Evolutionary conservation across 441 rosid genomes (phyloP).

Genomic region (Adansonia rubrostipa): DNA sequence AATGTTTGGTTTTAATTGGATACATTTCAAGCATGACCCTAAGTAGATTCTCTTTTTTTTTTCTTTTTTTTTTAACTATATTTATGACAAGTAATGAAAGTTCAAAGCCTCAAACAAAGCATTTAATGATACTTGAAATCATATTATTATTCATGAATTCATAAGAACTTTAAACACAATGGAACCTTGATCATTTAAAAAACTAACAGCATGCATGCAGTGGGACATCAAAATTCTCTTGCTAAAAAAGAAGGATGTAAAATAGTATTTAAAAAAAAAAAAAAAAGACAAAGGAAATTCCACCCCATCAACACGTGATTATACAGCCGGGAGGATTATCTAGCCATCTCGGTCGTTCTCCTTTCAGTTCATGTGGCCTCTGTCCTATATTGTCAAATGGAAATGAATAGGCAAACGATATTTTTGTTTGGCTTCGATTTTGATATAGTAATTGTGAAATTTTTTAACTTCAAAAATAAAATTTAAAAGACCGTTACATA

Average conservation of each 20-base stretch:
- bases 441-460: no score
- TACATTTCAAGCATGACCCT: not conserved
- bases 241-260: not conserved
- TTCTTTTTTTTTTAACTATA: not conserved
- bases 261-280: no score
- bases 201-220: not conserved
- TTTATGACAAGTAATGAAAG: not conserved
- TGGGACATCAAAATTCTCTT: not conserved
- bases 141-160: not conserved
- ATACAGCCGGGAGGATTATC: not conserved
- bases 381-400: not conserved
- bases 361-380: not conserved
- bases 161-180: not conserved
- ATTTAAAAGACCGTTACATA: no score
- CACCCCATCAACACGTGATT: not conserved
- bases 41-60: no score
- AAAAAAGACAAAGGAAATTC: not conserved
- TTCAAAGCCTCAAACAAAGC: not conserved
- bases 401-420: not conserved
- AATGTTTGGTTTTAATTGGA: no score
- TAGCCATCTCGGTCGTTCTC: conserved; percentile 1
- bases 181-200: not conserved
- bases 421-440: no score
- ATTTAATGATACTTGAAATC: not conserved
- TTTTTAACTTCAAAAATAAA: no score